Evolutionary conservation across 495 filamentous ascomycete genomes (phyloP).

Genomic region (Tirmania nivea): DNA sequence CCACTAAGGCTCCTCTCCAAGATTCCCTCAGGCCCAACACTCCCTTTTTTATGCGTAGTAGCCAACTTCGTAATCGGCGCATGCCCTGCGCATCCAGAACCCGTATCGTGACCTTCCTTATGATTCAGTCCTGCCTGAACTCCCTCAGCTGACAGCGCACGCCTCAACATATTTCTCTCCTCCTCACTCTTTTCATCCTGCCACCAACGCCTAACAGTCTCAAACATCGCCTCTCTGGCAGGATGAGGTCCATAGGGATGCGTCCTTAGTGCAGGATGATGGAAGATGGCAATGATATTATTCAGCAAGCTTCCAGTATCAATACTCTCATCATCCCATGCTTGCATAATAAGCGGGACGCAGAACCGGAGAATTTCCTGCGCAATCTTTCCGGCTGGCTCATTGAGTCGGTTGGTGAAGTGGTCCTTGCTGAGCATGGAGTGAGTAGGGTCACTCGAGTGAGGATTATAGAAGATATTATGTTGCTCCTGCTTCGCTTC

Average conservation of each 20-base stretch:
- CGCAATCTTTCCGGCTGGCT: conserved; percentile 64
- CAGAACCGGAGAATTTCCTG: conserved; percentile 56
- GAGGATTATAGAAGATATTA: conserved; percentile 63
- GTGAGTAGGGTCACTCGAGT: conserved; percentile 60
- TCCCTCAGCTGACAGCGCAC: conserved; percentile 51
- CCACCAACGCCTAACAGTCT: conserved; percentile 67
- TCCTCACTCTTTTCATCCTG: conserved; percentile 34
- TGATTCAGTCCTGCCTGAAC: conserved; percentile 57
- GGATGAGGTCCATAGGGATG: conserved; percentile 53
- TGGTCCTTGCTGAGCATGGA: conserved; percentile 95
- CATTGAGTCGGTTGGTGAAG: conserved; percentile 70
- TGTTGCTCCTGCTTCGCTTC: conserved; percentile 58
- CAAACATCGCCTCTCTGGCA: conserved; percentile 55
- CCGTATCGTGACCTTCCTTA: conserved; percentile 33
- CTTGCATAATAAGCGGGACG: conserved; percentile 65
- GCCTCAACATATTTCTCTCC: conserved; percentile 40
- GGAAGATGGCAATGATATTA: conserved; percentile 59
- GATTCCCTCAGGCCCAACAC: too few relatives aligned
- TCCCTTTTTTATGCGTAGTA: too few relatives aligned
- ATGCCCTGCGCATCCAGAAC: neutral
- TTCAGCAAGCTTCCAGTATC: conserved; percentile 45
- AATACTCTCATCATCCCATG: conserved; percentile 54
- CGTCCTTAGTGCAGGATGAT: conserved; percentile 58
- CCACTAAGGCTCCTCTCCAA: too few relatives aligned
- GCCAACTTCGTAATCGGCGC: too few relatives aligned